A percentile compares a stretch with the other conserved stretches of the same genome.
Conservation (phyloP, 306 rosid genomes). For the Dalbergia cochinchinensis region DNA sequence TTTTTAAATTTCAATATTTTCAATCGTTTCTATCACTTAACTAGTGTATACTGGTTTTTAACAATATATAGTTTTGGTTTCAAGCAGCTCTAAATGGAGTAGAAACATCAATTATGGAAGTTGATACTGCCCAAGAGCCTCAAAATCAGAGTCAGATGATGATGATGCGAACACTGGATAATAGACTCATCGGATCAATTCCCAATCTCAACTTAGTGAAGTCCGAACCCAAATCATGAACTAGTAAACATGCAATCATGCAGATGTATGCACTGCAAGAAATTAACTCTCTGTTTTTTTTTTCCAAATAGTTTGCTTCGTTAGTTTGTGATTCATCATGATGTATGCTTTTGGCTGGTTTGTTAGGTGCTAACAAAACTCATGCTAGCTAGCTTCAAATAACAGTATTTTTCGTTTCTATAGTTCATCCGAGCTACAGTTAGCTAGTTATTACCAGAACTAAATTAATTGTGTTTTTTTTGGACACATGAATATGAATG, state of each 20-base stretch:
- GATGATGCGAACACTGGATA: neutral
- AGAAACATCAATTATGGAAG: neutral
- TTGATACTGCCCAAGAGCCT: neutral
- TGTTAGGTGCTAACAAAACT: neutral
- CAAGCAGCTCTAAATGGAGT: slow-evolving; percentile 2
- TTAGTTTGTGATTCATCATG: neutral
- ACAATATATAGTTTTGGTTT: neutral
- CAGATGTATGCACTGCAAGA: neutral
- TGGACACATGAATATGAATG: no score
- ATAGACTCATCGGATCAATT: neutral
- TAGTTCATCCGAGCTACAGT: neutral
- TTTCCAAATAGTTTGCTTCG: neutral
- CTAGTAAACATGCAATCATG: no score
- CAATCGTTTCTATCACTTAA: neutral
- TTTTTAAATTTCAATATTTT: neutral
- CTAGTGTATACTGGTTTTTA: neutral
- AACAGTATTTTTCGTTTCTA: neutral
- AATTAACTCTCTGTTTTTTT: neutral
- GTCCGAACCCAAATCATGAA: neutral
- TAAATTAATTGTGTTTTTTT: neutral
- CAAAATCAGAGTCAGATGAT: neutral
- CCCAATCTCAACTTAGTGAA: neutral
- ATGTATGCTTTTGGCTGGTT: neutral
- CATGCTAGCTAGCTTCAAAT: neutral
- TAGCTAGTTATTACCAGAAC: neutral